Evolutionary conservation across 2,329 filamentous ascomycete species (phyloP).

Genomic region (Berkeleyomyces rouxiae): DNA sequence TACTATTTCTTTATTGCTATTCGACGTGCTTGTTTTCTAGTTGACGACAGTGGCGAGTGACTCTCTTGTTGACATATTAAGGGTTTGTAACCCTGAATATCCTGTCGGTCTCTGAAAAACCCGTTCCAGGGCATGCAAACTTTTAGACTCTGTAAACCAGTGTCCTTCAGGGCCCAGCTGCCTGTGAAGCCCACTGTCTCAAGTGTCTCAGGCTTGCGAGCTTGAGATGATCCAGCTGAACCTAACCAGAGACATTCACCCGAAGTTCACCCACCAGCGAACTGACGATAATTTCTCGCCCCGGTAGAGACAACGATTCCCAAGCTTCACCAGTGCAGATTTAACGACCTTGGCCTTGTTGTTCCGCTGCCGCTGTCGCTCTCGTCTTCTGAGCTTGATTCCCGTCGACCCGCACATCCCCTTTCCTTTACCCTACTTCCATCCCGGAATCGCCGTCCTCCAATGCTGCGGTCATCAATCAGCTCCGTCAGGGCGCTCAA

Average conservation of each 20-base stretch:
- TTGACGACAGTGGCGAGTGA: background rate
- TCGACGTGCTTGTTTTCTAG: background rate
- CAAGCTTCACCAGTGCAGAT: slow-evolving; percentile 6
- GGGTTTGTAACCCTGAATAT: background rate
- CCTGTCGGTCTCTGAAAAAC: background rate
- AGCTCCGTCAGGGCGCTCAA: slow-evolving; percentile 43
- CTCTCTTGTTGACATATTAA: background rate
- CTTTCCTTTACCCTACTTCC: slow-evolving; percentile 15
- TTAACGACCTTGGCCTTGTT: background rate
- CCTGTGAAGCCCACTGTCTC: background rate
- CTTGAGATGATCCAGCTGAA: background rate
- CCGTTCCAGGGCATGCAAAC: background rate
- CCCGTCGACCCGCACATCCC: slow-evolving; percentile 4
- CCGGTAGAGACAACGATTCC: slow-evolving; percentile 28
- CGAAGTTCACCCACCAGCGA: slow-evolving; percentile 22
- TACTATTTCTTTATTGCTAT: background rate
- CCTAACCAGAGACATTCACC: slow-evolving; percentile 20
- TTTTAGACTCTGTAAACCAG: background rate
- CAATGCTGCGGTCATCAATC: slow-evolving; percentile 54
- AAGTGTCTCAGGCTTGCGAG: background rate
- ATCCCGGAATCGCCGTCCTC: slow-evolving; percentile 19
- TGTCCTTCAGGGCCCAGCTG: background rate
- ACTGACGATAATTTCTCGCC: slow-evolving; percentile 14
- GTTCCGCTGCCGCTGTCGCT: background rate
- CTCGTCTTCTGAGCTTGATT: background rate